Evolutionary conservation across 495 filamentous ascomycete genomes (phyloP), one percentile per base, ranked within the genome.

Genomic region (Corynascus novoguineensis): DNA sequence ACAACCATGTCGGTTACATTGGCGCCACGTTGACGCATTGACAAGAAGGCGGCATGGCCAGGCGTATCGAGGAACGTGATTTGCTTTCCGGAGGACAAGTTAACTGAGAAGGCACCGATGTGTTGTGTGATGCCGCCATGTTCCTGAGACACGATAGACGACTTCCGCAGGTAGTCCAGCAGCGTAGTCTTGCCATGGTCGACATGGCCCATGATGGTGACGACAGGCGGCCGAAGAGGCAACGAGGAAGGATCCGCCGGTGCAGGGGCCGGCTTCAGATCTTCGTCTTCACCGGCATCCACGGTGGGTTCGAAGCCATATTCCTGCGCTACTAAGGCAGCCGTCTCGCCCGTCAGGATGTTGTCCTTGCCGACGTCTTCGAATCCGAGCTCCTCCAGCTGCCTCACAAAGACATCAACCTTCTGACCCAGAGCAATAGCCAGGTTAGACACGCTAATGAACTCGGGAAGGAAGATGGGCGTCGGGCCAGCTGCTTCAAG

Each of bases 171-270:
- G 75, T 85, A 97, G 61, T 99, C 95, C 9, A 99, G 77, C 29
- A 99, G 82, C 0, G 95, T 97, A 0, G 95, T 99, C 75, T 99
- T 99, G 28, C 95, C 95, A 69, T 99, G 95, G 67, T 99, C 95
- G 62, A 99, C 95, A 61, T 99, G 95, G 7, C 95, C 95, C 95
- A 99, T 99, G 67, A 99, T 97, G 14, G 95, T 99, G 38, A 99
- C 93, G 14, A 99, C 88, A 5, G 95, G 95, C 8, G 95, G 92
- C 38, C 95, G 81, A 7, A 75, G 63, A 1, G 90, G 91, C 40
- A 95, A 69, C 6, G 69, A 57, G 2, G 86, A 86, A 27, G 78
- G 81, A 63, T 97, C 90, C 62, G 88, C 84, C 6, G 83, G 77
- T 14, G 81, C 76, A 1, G 88, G 86, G 7, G 81, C 73, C n/a